These are phyloP conservation scores for Silene coronaria DNA, from an alignment of 179 eudicot genomes.

Conservation along the genomic window DNA sequence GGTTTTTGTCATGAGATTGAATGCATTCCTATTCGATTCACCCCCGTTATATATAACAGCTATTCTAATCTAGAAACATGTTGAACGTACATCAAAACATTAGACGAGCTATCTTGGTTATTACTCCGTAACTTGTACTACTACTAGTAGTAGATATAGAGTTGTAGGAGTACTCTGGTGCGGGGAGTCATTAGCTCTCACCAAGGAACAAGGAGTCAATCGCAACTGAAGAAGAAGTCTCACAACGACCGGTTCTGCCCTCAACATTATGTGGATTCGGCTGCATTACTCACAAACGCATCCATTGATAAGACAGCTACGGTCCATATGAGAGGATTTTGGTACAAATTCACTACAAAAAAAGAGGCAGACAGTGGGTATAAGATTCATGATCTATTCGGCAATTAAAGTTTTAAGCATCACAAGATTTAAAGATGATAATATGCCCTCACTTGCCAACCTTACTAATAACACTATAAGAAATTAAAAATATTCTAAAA, in stretches of 20 bases:
- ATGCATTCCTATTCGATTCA: neutral
- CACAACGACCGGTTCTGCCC: slow-evolving; percentile 9
- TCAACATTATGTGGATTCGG: neutral
- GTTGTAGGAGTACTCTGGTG: too few species aligned
- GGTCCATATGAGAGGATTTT: slow-evolving; percentile 8
- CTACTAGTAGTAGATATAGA: too few species aligned
- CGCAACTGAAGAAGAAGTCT: neutral
- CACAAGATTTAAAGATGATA: neutral
- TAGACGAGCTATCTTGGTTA: too few species aligned
- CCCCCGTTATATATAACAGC: too few species aligned
- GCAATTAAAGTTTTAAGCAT: neutral
- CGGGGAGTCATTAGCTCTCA: too few species aligned
- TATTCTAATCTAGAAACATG: too few species aligned
- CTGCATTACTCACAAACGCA: slow-evolving; percentile 5
- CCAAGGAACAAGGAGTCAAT: neutral
- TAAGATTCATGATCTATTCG: slow-evolving; percentile 20
- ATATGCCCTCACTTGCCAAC: slow-evolving; percentile 6
- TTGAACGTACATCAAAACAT: too few species aligned
- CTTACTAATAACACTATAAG: neutral
- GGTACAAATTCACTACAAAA: neutral
- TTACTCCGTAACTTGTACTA: too few species aligned
- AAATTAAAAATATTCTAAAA: slow-evolving; percentile 1
- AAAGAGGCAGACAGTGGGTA: neutral
- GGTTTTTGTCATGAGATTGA: neutral
- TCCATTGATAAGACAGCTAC: slow-evolving; percentile 1